phyloP scores from a whole-genome alignment of 371 early-diverging fungal genomes.

The Parasitella parasitica region DNA sequence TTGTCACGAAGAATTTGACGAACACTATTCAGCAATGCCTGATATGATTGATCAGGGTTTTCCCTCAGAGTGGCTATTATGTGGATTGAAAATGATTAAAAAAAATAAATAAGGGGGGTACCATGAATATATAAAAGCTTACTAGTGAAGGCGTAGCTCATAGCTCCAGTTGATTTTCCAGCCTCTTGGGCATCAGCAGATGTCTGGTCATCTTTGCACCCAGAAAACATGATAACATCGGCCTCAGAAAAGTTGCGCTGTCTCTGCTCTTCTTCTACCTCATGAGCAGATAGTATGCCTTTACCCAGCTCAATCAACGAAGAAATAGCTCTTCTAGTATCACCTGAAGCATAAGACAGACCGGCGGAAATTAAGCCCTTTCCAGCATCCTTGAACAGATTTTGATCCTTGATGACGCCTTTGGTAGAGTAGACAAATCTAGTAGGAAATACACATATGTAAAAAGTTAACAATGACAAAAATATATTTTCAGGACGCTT shows the following conservation, averaged over 20 bases:
- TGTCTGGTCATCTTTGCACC: slow-evolving; percentile 90
- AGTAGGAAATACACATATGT: neutral
- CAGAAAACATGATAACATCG: slow-evolving; percentile 86
- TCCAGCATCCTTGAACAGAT: slow-evolving; percentile 51
- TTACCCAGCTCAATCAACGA: slow-evolving; percentile 48
- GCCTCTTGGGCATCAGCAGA: slow-evolving; percentile 77
- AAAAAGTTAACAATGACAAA: neutral
- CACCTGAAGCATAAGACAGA: slow-evolving; percentile 48
- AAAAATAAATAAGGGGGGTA: neutral
- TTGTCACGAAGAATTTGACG: slow-evolving; percentile 27
- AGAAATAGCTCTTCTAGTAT: slow-evolving; percentile 38
- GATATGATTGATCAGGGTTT: slow-evolving; percentile 31
- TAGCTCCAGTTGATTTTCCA: slow-evolving; percentile 69
- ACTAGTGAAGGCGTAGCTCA: slow-evolving; percentile 81
- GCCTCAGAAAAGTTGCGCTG: slow-evolving; percentile 58
- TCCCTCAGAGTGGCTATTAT: slow-evolving; percentile 19
- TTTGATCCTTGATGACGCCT: slow-evolving; percentile 63
- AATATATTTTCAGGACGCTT: too few relatives aligned
- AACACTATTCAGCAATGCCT: slow-evolving; percentile 24
- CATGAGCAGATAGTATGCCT: slow-evolving; percentile 38
- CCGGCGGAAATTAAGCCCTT: slow-evolving; percentile 48
- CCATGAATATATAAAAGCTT: slow-evolving; percentile 8
- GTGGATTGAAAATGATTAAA: neutral
- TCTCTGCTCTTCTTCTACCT: slow-evolving; percentile 39
- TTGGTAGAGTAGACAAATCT: slow-evolving; percentile 65